A percentile compares a stretch with the other conserved stretches of the same genome.
phyloP scores from a whole-genome alignment of 306 rosid species.

The Cicer cuneatum region DNA sequence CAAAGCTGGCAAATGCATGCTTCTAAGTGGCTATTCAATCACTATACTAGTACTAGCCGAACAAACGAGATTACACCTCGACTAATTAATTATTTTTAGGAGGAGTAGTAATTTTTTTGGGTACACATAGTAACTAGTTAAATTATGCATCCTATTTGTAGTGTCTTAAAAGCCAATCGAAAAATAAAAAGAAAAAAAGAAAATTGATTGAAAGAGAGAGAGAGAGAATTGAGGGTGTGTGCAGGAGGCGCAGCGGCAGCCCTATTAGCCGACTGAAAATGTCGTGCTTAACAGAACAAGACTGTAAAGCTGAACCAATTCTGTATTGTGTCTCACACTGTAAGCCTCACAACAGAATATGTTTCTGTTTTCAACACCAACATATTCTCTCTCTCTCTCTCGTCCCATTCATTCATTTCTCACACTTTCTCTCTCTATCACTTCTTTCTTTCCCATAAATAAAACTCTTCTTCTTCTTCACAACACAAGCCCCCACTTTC shows the following conservation, averaged over 20 bases:
- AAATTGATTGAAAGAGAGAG: neutral
- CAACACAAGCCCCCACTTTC: neutral
- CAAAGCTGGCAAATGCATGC: constrained; percentile 36
- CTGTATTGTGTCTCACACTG: constrained; percentile 55
- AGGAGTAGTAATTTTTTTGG: no score
- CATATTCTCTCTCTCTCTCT: constrained; percentile 42
- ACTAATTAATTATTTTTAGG: neutral
- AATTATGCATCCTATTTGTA: neutral
- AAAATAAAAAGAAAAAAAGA: neutral
- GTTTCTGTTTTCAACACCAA: constrained; percentile 47
- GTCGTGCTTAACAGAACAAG: constrained; percentile 75
- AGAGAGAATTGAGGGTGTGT: neutral
- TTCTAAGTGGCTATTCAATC: constrained; percentile 19
- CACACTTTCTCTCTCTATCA: constrained; percentile 24
- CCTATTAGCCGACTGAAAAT: constrained; percentile 60
- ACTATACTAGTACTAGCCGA: neutral
- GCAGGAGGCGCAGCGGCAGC: constrained; percentile 47
- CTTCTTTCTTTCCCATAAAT: constrained; percentile 52
- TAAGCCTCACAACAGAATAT: constrained; percentile 71
- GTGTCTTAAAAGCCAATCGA: neutral
- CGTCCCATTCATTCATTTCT: neutral
- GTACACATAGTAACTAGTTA: no score
- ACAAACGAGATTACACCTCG: constrained; percentile 1
- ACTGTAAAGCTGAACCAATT: constrained; percentile 63
- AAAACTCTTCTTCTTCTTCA: neutral